Percentiles rank a stretch among this genome's conserved stretches.
phyloP scores from a whole-genome alignment of 1,139 yeast genomes.

The Pichia sp. region DNA sequence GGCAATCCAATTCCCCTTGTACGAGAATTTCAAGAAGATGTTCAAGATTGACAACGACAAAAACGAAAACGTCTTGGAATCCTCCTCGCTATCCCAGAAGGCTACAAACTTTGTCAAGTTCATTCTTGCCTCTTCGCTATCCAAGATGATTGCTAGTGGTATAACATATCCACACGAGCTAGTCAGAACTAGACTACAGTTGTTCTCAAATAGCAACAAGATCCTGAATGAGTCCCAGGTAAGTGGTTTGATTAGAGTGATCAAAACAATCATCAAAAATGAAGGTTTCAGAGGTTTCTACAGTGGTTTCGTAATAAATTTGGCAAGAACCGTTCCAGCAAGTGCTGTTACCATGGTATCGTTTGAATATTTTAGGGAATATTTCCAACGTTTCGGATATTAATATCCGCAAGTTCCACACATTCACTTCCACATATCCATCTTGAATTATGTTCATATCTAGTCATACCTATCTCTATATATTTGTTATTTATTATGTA shows the following conservation, averaged over 20 bases:
- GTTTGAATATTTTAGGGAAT: constrained; percentile 77
- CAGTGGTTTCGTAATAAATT: constrained; percentile 82
- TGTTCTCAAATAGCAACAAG: constrained; percentile 28
- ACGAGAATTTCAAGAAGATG: constrained; percentile 66
- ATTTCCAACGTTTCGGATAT: constrained; percentile 35
- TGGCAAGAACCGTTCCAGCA: constrained; percentile 90
- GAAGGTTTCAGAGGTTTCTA: constrained; percentile 86
- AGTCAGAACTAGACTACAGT: constrained; percentile 85
- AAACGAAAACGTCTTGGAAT: constrained; percentile 17
- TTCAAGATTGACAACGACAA: constrained; percentile 35
- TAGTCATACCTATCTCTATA: background rate
- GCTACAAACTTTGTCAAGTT: constrained; percentile 40
- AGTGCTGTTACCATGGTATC: constrained; percentile 93
- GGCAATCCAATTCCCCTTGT: constrained; percentile 96
- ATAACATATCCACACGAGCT: constrained; percentile 96
- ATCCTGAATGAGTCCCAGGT: constrained; percentile 19
- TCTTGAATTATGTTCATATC: background rate
- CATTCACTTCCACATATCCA: background rate
- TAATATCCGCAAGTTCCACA: background rate
- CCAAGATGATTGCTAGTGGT: constrained; percentile 86
- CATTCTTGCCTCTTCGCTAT: constrained; percentile 68
- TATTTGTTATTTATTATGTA: background rate
- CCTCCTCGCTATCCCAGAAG: constrained; percentile 10
- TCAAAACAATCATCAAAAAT: constrained; percentile 49
- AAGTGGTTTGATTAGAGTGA: constrained; percentile 41